These are phyloP conservation scores for Elsinoe ampelina DNA, from an alignment of 2,329 filamentous ascomycete genomes.

Conservation along the genomic window DNA sequence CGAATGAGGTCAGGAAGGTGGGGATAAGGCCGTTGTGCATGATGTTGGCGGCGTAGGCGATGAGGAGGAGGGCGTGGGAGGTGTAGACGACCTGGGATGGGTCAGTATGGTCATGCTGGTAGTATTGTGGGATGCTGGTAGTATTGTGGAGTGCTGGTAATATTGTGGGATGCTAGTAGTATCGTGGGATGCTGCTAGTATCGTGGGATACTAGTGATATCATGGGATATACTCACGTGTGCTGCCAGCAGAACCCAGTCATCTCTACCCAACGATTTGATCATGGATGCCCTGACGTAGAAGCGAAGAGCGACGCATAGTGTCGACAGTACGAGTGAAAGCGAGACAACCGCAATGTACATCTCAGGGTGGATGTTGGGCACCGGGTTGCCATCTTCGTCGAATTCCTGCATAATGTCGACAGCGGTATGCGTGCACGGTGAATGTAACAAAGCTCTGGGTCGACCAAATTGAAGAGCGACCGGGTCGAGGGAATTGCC, in stretches of 20 bases:
- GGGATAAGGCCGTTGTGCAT: neutral
- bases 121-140: neutral
- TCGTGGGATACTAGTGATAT: too few species aligned
- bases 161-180: too few species aligned
- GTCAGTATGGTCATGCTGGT: neutral
- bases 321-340: conserved; percentile 1
- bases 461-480: neutral
- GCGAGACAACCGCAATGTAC: neutral
- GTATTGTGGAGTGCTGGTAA: too few species aligned
- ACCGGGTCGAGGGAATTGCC: neutral
- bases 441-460: neutral
- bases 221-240: conserved; percentile 27
- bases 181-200: too few species aligned
- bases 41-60: conserved; percentile 1
- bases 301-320: conserved; percentile 21
- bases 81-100: neutral
- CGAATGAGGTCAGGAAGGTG: neutral
- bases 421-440: neutral
- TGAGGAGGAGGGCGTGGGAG: neutral
- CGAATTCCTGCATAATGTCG: neutral
- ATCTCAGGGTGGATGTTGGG: conserved; percentile 1
- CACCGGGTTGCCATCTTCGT: neutral
- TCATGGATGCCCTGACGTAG: conserved; percentile 32
- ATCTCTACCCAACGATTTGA: conserved; percentile 36
- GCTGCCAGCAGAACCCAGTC: conserved; percentile 34